A percentile compares a stretch with the other conserved stretches of the same genome.
phyloP scores from a whole-genome alignment of 306 rosid species.

The Dryas drummondii region DNA sequence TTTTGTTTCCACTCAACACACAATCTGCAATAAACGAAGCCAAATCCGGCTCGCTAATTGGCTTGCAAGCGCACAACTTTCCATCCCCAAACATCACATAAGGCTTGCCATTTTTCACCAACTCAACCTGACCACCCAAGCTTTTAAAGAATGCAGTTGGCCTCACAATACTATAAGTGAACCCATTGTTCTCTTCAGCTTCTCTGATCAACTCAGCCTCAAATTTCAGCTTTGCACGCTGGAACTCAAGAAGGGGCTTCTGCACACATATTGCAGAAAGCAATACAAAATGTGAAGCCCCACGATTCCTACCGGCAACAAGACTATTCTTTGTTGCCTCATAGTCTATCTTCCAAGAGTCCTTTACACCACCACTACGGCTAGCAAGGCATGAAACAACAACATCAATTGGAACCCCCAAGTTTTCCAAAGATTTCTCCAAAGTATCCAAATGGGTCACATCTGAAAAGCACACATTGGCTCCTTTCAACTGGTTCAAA shows the following conservation, averaged over 20 bases:
- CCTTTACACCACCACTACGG: slow-evolving; percentile 84
- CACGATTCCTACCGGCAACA: slow-evolving; percentile 70
- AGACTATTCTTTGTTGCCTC: slow-evolving; percentile 91
- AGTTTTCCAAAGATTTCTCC: slow-evolving; percentile 46
- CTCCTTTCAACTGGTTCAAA: slow-evolving; percentile 60
- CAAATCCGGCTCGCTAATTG: slow-evolving; percentile 81
- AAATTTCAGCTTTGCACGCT: slow-evolving; percentile 86
- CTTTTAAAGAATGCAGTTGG: slow-evolving; percentile 98
- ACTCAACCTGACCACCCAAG: slow-evolving; percentile 95
- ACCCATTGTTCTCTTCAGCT: slow-evolving; percentile 54
- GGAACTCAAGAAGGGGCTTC: slow-evolving; percentile 93
- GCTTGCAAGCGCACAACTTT: slow-evolving; percentile 88
- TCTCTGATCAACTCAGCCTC: slow-evolving; percentile 72
- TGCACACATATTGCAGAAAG: slow-evolving; percentile 97
- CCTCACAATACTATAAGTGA: slow-evolving; percentile 82
- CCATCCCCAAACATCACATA: slow-evolving; percentile 99
- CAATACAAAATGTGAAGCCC: slow-evolving; percentile 91
- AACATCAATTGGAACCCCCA: slow-evolving; percentile 66
- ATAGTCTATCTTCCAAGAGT: slow-evolving; percentile 95
- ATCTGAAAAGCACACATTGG: slow-evolving; percentile 79
- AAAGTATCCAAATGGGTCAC: slow-evolving; percentile 65
- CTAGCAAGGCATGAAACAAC: slow-evolving; percentile 97
- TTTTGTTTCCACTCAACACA: slow-evolving; percentile 57
- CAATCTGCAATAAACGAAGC: slow-evolving; percentile 92
- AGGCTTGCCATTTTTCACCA: slow-evolving; percentile 98